Conservation (phyloP, 1,284 basidiomycete species). For the Sparassis latifolia region DNA sequence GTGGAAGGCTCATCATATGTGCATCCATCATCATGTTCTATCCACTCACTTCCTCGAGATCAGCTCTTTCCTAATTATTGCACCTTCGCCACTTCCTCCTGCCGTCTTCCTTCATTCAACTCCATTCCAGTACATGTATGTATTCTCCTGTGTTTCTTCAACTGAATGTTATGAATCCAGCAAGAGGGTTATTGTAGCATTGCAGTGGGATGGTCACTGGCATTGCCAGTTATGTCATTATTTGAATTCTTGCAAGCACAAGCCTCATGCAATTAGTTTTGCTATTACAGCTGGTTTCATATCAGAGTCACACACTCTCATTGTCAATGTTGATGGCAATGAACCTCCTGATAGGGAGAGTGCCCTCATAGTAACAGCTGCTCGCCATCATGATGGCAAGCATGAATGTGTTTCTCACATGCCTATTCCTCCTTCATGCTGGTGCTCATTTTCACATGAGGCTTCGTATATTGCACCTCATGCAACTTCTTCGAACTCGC, state of each 20-base stretch:
- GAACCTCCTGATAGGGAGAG: not conserved
- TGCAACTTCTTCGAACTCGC: not conserved
- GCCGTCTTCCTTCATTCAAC: conserved; percentile 8
- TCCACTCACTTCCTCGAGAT: not conserved
- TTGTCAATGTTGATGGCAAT: not conserved
- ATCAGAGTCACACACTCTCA: not conserved
- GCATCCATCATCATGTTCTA: not conserved
- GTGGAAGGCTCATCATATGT: conserved; percentile 1
- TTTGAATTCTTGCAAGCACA: conserved; percentile 6
- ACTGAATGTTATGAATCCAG: conserved; percentile 5
- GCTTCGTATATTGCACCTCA: not conserved
- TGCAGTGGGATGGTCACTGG: conserved; percentile 9
- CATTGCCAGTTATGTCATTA: conserved; percentile 10
- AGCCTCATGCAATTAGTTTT: conserved; percentile 4
- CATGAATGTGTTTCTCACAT: conserved; percentile 3
- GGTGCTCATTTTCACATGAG: conserved; percentile 7
- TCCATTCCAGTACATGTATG: conserved; percentile 1
- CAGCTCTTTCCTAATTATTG: not conserved
- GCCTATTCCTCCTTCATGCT: conserved; percentile 5
- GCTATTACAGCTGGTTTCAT: not conserved
- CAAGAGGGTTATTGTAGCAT: conserved; percentile 9
- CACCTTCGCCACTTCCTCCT: conserved; percentile 6
- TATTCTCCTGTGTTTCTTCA: conserved; percentile 8
- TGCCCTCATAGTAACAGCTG: not conserved
- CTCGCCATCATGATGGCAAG: not conserved